Conservation (phyloP, 2,329 filamentous ascomycete species). For the Ophiognomonia clavigignenti-juglandacearum region DNA sequence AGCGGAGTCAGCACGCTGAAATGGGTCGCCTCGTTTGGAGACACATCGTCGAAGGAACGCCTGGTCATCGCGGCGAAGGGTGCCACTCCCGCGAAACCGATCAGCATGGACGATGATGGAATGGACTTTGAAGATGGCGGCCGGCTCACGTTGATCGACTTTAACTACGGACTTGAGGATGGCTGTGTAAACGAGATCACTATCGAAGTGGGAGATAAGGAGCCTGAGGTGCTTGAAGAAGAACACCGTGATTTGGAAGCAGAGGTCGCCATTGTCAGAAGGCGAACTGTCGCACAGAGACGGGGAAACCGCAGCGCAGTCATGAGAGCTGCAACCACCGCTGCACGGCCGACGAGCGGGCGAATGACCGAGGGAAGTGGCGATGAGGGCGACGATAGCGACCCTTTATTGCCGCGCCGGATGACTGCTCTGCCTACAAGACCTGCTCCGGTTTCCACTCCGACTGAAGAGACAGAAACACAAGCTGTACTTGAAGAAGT, state of each 20-base stretch:
- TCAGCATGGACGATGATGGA: slow-evolving; percentile 61
- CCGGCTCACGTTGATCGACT: slow-evolving; percentile 68
- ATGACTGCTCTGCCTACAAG: slow-evolving; percentile 31
- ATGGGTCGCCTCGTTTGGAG: slow-evolving; percentile 60
- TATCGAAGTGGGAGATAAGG: slow-evolving; percentile 68
- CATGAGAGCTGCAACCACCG: slow-evolving; percentile 44
- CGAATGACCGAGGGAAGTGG: slow-evolving; percentile 18
- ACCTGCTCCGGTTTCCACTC: slow-evolving; percentile 17
- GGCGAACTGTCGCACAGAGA: slow-evolving; percentile 65
- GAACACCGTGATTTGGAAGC: slow-evolving; percentile 69
- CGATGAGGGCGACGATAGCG: slow-evolving; percentile 37
- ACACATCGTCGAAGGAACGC: slow-evolving; percentile 45
- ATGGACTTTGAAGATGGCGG: slow-evolving; percentile 76
- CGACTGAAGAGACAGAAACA: slow-evolving; percentile 36
- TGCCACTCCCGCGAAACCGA: slow-evolving; percentile 51
- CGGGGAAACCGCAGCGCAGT: slow-evolving; percentile 43
- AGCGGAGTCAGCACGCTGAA: slow-evolving; percentile 63
- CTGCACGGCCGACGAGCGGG: slow-evolving; percentile 27
- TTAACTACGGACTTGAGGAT: slow-evolving; percentile 56
- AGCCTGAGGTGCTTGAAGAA: slow-evolving; percentile 67
- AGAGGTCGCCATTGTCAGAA: slow-evolving; percentile 73
- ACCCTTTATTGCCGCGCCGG: slow-evolving; percentile 48
- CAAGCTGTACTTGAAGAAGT: slow-evolving; percentile 49
- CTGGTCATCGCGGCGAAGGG: slow-evolving; percentile 71
- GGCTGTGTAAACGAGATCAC: slow-evolving; percentile 54